Percentiles rank a stretch among this genome's conserved stretches.
These are phyloP conservation scores for Metarhizium rileyi DNA, from an alignment of 2,329 filamentous ascomycete genomes.

Conservation along the genomic window DNA sequence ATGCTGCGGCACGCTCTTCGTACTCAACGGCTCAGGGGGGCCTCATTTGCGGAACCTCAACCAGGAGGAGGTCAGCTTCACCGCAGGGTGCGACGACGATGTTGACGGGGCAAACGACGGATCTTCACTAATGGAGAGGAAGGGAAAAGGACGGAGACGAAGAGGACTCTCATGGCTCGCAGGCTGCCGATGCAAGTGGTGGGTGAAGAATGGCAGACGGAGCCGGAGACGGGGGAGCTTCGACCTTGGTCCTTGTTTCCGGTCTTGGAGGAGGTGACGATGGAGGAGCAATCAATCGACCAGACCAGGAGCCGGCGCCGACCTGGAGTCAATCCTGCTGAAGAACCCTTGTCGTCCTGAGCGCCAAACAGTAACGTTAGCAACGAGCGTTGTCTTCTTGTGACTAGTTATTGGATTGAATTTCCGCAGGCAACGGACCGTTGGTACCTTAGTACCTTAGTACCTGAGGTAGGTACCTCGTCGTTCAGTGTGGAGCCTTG, in stretches of 20 bases:
- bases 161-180: neutral
- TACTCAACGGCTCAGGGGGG: neutral
- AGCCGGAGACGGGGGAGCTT: neutral
- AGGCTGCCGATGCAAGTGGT: neutral
- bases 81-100: neutral
- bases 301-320: neutral
- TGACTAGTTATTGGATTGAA: no score
- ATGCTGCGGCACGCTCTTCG: slow-evolving; percentile 4
- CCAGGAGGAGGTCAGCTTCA: neutral
- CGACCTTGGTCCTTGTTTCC: no score
- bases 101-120: neutral
- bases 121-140: no score
- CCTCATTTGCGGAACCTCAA: neutral
- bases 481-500: no score
- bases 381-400: no score
- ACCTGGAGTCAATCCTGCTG: no score
- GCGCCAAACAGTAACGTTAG: no score
- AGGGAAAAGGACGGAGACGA: neutral
- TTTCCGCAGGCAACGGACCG: no score
- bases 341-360: no score
- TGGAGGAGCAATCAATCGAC: no score
- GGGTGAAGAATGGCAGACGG: neutral
- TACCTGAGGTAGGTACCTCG: no score
- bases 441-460: no score
- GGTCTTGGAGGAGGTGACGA: neutral